Evolutionary conservation across 495 filamentous ascomycete species (phyloP), one percentile per base, ranked within the genome.

Genomic region (Schizothecium vesticola): DNA sequence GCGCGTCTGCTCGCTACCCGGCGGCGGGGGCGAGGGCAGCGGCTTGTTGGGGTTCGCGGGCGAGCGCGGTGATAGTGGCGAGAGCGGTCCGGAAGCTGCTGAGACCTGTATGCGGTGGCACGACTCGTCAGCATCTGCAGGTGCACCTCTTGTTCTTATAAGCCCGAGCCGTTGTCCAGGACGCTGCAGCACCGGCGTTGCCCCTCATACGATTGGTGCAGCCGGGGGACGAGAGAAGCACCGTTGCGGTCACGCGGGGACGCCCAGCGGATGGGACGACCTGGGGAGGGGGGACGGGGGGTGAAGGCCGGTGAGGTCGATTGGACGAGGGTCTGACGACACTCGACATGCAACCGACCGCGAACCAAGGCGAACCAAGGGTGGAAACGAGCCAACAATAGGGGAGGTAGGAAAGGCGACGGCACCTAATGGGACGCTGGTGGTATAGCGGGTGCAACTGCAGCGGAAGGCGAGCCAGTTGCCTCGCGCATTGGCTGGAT

Each of bases 21-120:
- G 79, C 56, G 79, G 75, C 63, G 84, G 84, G 67, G 83, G 82
- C 21, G 81, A 83, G 21, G 85, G 84, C 16, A 86, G 74, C 26
- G 84, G 83, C 67, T 85, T 86, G 70, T 86, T 85, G 56, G 78
- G 75, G 66, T 84, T 80, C 70, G 80, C 67, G 10, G 79, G 75
- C 13, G 77, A 77, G 66, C 77, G 79, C 22, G 78, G 72, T 19
- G 66, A 69, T 55, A 65, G 22, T 21, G 70, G 77, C 24, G 75
- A 78, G 51, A 75, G 72, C 36, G 78, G 74, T 64, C 78, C 68
- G n/a, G 65, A 63, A 29, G 69, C 67, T 23, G 68, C 67, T 60
- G 71, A 68, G 67, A 66, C 58, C 73, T 76, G 65, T 19, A 29
- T 57, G 56, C 43, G 3, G 64, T 64, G 65, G 56, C 69, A 66